Base-by-base conservation (phyloP, 495 filamentous ascomycete genomes). In the Xylaria intraflava region DNA sequence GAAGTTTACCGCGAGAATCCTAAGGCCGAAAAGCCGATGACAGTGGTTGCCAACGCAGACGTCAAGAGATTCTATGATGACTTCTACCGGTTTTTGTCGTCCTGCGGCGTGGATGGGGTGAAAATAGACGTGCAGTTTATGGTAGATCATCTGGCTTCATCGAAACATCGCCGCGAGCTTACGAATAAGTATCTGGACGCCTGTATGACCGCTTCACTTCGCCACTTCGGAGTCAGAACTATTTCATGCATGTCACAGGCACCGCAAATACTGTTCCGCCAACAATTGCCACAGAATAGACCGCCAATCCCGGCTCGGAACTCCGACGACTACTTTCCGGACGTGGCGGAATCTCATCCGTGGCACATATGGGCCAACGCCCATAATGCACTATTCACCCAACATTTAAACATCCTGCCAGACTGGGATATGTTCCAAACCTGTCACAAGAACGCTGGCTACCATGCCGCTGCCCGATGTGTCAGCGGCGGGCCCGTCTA, bases 401-500 rank as follows among this genome's bases (percentile, higher is more conserved):
- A 76, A 45, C 75, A 80, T 51, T 61, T 81, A 16, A 75, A 77
- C 50, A 44, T 73, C 11, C 59, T 79, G 1, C 90, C 90, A 0
- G 93, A 98, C 68, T 98, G 93, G 93, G 93, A 97, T 68, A 97
- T 98, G 93, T 98, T 98, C 68, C 93, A 98, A 65, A 95, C 93
- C 1, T 66, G 69, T 14, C 88, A 92, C 62, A 72, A 78, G 2
- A 93, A 87, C 59, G 84, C 84, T 1, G 77, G 77, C 0, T 93
- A 91, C 69, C 93, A 98, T 48, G 93, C 87, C 26, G 90, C 93
- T 10, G 90, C 89, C 10, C 78, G 93, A 14, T 95, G 89, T 67
- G 80, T 98, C 9, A 88, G 84, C 46, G 93, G 93, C 1, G 93
- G 93, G 1, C 93, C 92, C 0, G 83, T 98, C 35, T 95, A 91